Evolutionary conservation across 2,329 filamentous ascomycete genomes (phyloP), one percentile per base, ranked within the genome.

Genomic region (Ophioceras dolichostomum): DNA sequence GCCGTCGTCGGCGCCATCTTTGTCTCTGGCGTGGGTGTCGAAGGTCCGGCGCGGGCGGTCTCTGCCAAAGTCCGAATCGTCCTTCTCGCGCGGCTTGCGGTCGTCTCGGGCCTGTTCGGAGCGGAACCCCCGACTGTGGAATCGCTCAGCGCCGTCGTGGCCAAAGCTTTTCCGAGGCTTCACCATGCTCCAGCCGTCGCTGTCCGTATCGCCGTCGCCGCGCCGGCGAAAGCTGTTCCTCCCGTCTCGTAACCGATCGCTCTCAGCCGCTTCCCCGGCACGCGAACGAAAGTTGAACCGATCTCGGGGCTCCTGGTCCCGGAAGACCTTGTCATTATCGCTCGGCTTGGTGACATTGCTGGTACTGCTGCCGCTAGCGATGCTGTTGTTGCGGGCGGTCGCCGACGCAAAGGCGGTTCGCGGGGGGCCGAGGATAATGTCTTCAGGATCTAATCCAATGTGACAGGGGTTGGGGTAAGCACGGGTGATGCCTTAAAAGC

Each of bases 381-480:
- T n/a, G n/a, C n/a, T n/a, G 29, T 51, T 55, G 43, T 74, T 68
- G 37, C 66, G 58, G 22, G 73, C 65, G 41, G 82, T 83, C 17
- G 80, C 73, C 1, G 87, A 93, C 37, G 84, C 76, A 57, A 95
- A 94, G 32, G 77, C 76, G 33, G 77, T 84, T 56, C 84, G 83
- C 2, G 87, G 84, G 16, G 87, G 87, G 12, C 84, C 87, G 40
- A 94, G 80, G 41, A 91, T 72, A 40, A 93, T 82, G 45, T 93
- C 86, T 49, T 94, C 88, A 50, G 73, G 63, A 55, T 74, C 76
- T 82, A n/a, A 21, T 31, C 20, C 30, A 4, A 16, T 14, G 14
- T 13, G 19, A 32, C 18, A 37, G 36, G 19, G 14, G 9, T 26
- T 12, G 7, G 22, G 12, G 22, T 26, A 8, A 12, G 8, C 12